Conservation (phyloP, 2,329 filamentous ascomycete species). For the Fusarium setosum region DNA sequence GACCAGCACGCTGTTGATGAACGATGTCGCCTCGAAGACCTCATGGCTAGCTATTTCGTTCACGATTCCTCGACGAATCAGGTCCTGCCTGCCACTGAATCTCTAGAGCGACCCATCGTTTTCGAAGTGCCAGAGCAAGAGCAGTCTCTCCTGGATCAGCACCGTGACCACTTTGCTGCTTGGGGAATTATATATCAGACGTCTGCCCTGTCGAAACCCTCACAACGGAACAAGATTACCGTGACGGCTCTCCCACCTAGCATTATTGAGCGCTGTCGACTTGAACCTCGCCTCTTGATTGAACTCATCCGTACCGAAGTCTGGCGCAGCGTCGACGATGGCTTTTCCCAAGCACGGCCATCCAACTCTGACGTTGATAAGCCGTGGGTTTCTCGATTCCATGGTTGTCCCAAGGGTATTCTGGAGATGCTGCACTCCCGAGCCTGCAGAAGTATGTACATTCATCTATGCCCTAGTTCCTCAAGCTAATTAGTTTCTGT, state of each 20-base stretch:
- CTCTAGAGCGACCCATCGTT: conserved; percentile 63
- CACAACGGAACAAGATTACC: conserved; percentile 48
- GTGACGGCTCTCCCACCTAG: conserved; percentile 74
- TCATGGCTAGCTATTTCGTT: conserved; percentile 69
- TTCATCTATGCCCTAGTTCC: too few relatives aligned
- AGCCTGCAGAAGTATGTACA: conserved; percentile 72
- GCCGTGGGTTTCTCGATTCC: conserved; percentile 72
- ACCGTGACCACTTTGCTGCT: conserved; percentile 67
- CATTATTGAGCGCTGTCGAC: conserved; percentile 80
- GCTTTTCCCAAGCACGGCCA: conserved; percentile 15
- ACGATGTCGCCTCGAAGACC: conserved; percentile 79
- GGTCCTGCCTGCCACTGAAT: conserved; percentile 46
- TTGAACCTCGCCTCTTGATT: conserved; percentile 77
- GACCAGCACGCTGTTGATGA: conserved; percentile 98
- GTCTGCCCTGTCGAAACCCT: conserved; percentile 37
- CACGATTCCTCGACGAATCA: neutral
- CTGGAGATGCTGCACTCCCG: conserved; percentile 81
- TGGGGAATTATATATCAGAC: conserved; percentile 80
- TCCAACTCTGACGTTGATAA: conserved; percentile 16
- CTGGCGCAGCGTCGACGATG: conserved; percentile 71
- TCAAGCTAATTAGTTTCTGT: conserved; percentile 7
- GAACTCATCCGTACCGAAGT: conserved; percentile 80
- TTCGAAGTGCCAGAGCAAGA: conserved; percentile 77
- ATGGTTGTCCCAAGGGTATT: conserved; percentile 79
- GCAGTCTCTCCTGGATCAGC: conserved; percentile 63